Evolutionary conservation across 305 asterid species (phyloP).

Genomic region (Ajuga reptans): DNA sequence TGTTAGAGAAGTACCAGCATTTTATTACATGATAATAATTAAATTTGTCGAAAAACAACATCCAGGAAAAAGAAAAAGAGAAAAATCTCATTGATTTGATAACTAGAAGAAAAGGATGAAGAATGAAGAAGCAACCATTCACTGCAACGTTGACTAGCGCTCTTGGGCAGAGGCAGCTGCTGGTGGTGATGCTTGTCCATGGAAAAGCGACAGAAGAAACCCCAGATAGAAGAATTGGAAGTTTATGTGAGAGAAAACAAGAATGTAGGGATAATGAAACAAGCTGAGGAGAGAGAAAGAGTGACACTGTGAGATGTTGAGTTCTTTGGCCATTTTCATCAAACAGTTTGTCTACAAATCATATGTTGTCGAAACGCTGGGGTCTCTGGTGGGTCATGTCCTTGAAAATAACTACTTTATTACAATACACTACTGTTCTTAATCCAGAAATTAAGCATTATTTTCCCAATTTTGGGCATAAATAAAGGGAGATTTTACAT

Average conservation of each 20-base stretch:
- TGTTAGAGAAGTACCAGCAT: slow-evolving; percentile 5
- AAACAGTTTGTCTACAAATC: slow-evolving; percentile 47
- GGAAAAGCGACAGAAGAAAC: slow-evolving; percentile 20
- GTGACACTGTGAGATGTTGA: slow-evolving; percentile 25
- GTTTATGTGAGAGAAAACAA: slow-evolving; percentile 29
- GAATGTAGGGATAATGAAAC: slow-evolving; percentile 32
- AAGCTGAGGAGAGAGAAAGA: slow-evolving; percentile 30
- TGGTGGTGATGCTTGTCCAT: slow-evolving; percentile 63
- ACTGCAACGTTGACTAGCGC: slow-evolving; percentile 50
- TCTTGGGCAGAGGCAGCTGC: slow-evolving; percentile 45
- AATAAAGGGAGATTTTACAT: slow-evolving; percentile 29
- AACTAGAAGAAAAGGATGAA: neutral
- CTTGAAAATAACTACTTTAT: slow-evolving; percentile 12
- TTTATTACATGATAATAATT: neutral
- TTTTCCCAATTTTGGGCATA: slow-evolving; percentile 28
- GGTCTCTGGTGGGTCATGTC: slow-evolving; percentile 55
- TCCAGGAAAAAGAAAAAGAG: neutral
- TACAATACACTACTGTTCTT: slow-evolving; percentile 2
- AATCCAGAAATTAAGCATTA: slow-evolving; percentile 12
- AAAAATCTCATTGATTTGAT: neutral
- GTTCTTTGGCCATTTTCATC: slow-evolving; percentile 45
- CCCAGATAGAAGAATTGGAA: slow-evolving; percentile 18
- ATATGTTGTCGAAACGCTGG: slow-evolving; percentile 40
- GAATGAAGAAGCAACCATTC: slow-evolving; percentile 53
- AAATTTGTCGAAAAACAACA: neutral